phyloP scores from a whole-genome alignment of 352 stramenopile genomes.

The Phytophthora uliginosa region DNA sequence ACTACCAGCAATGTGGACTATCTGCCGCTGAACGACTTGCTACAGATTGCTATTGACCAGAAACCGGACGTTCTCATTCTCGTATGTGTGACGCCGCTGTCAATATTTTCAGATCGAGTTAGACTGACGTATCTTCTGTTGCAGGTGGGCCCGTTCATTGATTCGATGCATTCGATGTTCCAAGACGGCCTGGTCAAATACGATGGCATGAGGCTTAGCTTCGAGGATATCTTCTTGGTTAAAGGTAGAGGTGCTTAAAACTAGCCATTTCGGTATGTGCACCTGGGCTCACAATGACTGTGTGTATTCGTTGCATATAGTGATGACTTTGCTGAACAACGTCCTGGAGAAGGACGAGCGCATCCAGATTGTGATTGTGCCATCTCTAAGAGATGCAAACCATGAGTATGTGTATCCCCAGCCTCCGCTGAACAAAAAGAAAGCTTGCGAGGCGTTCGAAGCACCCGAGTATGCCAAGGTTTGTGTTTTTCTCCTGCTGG shows the following conservation, averaged over 20 bases:
- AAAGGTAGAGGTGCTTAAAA: conserved; percentile 55
- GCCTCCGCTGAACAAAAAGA: conserved; percentile 93
- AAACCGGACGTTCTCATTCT: conserved; percentile 97
- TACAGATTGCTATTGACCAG: conserved; percentile 82
- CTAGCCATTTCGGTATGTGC: neutral
- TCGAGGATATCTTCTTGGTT: conserved; percentile 90
- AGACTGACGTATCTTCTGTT: neutral
- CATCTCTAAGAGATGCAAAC: conserved; percentile 96
- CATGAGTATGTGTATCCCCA: conserved; percentile 97
- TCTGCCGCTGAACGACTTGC: conserved; percentile 95
- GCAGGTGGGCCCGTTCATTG: conserved; percentile 97
- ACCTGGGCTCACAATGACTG: neutral
- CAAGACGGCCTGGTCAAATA: conserved; percentile 84
- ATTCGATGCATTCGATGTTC: conserved; percentile 93
- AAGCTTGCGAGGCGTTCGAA: conserved; percentile 77
- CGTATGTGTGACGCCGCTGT: conserved; percentile 38
- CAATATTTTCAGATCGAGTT: neutral
- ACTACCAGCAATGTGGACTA: conserved; percentile 96
- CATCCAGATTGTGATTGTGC: conserved; percentile 95
- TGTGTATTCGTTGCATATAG: conserved; percentile 34
- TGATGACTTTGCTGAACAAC: conserved; percentile 82
- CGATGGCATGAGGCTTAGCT: conserved; percentile 84
- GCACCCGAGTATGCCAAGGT: conserved; percentile 71
- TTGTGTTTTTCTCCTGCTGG: conserved; percentile 7
- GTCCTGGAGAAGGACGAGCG: conserved; percentile 57